Percentiles rank a stretch among this genome's conserved stretches.
phyloP scores from a whole-genome alignment of 2,329 filamentous ascomycete genomes.

The Rhynchosporium secalis region DNA sequence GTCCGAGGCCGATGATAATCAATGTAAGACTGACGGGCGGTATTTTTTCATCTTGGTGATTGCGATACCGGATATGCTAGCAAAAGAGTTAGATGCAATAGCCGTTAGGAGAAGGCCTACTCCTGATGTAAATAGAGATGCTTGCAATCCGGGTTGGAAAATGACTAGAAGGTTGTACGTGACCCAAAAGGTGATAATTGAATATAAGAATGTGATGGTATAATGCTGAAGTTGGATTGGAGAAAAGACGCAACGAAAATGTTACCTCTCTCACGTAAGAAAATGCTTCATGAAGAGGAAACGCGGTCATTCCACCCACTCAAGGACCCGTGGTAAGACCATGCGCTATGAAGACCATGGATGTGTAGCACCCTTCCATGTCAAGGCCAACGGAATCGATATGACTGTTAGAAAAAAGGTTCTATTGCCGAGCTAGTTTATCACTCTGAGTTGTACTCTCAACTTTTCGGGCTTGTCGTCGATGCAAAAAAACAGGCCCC shows the following conservation, averaged over 20 bases:
- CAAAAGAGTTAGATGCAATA: conserved; percentile 36
- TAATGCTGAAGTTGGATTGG: conserved; percentile 27
- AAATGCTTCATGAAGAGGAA: conserved; percentile 40
- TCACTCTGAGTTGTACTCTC: conserved; percentile 43
- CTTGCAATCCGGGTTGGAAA: conserved; percentile 48
- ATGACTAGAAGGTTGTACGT: conserved; percentile 49
- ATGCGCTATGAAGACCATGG: conserved; percentile 61
- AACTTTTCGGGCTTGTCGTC: conserved; percentile 13
- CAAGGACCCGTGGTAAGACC: conserved; percentile 58
- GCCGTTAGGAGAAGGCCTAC: conserved; percentile 43
- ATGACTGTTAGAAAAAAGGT: conserved; percentile 58
- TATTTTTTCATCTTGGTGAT: conserved; percentile 34
- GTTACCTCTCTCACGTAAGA: conserved; percentile 12
- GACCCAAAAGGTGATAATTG: conserved; percentile 42
- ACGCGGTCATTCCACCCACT: conserved; percentile 49
- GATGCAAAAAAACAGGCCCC: conserved; percentile 22
- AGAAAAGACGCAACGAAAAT: conserved; percentile 17
- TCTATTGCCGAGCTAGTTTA: conserved; percentile 63
- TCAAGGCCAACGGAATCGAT: conserved; percentile 58
- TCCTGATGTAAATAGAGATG: conserved; percentile 39
- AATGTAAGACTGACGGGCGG: conserved; percentile 18
- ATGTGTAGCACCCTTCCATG: conserved; percentile 64
- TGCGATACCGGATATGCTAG: conserved; percentile 33
- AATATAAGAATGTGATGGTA: conserved; percentile 42
- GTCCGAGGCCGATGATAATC: conserved; percentile 17